phyloP scores from a whole-genome alignment of 192 early-diverging fungal species.

The Bifiguratus adelaidae region DNA sequence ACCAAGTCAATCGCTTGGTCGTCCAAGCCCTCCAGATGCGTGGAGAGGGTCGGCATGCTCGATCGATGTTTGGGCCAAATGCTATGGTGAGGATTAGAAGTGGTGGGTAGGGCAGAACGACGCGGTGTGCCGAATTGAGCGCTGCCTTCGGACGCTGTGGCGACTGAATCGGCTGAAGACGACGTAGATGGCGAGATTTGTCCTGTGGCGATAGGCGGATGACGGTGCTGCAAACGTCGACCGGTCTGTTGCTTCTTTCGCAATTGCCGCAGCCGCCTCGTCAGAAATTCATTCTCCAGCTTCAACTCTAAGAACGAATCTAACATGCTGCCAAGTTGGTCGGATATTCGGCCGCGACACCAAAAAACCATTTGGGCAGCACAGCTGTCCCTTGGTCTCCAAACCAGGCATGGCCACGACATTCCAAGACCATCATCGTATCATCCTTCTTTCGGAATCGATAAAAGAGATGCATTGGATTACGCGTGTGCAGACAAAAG shows the following conservation, averaged over 20 bases:
- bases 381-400: neutral
- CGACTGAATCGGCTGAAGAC: neutral
- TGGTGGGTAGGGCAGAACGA: too few relatives aligned
- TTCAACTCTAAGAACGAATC: conserved; percentile 21
- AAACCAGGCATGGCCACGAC: conserved; percentile 11
- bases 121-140: too few relatives aligned
- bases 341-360: conserved; percentile 9
- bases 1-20: too few relatives aligned
- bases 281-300: conserved; percentile 20
- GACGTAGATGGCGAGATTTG: neutral
- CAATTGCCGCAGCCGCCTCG: conserved; percentile 3
- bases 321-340: conserved; percentile 5
- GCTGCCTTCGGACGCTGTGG: neutral
- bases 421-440: conserved; percentile 10
- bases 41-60: too few relatives aligned
- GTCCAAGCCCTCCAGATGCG: too few relatives aligned
- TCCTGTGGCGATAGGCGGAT: neutral
- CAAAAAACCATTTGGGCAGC: conserved; percentile 13
- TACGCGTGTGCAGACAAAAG: neutral
- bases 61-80: too few relatives aligned
- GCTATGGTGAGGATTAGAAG: too few relatives aligned
- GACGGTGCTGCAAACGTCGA: neutral
- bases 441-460: conserved; percentile 16
- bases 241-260: neutral
- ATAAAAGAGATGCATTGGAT: conserved; percentile 10